A percentile compares a stretch with the other conserved stretches of the same genome.
Evolutionary conservation across 2,329 filamentous ascomycete genomes (phyloP).

Genomic region (Mycosphaerella sp.): DNA sequence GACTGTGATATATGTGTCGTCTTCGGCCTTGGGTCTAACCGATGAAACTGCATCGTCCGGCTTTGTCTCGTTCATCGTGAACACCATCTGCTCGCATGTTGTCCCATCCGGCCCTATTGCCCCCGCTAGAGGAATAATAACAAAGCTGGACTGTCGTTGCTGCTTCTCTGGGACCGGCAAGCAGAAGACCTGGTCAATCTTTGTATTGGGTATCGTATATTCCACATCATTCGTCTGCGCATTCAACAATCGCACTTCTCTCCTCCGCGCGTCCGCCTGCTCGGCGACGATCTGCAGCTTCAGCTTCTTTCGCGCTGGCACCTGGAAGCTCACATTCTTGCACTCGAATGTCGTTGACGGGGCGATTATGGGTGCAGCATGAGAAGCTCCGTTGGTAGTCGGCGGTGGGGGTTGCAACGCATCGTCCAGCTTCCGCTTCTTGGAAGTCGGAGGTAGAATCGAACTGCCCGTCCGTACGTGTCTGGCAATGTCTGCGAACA

Average conservation of each 20-base stretch:
- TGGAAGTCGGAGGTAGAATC: slow-evolving; percentile 26
- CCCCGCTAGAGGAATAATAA: slow-evolving; percentile 50
- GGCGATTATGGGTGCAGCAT: slow-evolving; percentile 26
- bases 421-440: slow-evolving; percentile 48
- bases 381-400: slow-evolving; percentile 8
- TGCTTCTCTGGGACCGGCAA: slow-evolving; percentile 59
- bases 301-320: slow-evolving; percentile 59
- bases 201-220: slow-evolving; percentile 44
- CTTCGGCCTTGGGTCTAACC: slow-evolving; percentile 35
- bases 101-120: slow-evolving; percentile 35
- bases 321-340: slow-evolving; percentile 54
- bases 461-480: slow-evolving; percentile 32
- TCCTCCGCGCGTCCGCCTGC: slow-evolving; percentile 19
- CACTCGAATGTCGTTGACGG: slow-evolving; percentile 39
- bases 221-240: slow-evolving; percentile 28
- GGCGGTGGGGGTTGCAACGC: slow-evolving; percentile 17
- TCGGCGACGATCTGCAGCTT: slow-evolving; percentile 49
- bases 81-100: slow-evolving; percentile 52
- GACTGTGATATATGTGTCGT: slow-evolving; percentile 43
- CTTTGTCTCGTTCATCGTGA: slow-evolving; percentile 51
- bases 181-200: slow-evolving; percentile 54
- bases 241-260: slow-evolving; percentile 28
- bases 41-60: slow-evolving; percentile 35
- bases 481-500: slow-evolving; percentile 47
- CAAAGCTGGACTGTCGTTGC: slow-evolving; percentile 57